Base-by-base conservation (phyloP, 208 protist species). In the Trypanosoma scelopori region DNA sequence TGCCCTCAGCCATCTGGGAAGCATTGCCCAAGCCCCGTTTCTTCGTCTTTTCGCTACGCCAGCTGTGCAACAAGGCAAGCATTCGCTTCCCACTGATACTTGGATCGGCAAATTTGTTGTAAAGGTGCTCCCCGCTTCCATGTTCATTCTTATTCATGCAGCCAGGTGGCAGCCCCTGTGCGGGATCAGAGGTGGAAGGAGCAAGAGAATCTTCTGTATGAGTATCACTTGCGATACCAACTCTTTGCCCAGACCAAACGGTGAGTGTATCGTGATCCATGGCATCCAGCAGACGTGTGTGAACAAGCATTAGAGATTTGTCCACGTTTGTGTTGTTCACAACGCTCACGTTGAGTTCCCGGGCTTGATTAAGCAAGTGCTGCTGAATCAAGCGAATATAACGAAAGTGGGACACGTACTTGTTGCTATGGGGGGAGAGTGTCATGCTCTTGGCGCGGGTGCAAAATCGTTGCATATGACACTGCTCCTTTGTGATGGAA, bases 311-410 rank as follows among this genome's bases (percentile, higher is more conserved):
- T 13, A 96, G 67, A 25, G 88, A 93, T 55, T 86, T 78, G 64
- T 98, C 94, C 2, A 97, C 71, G 69, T 93, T 96, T 1, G 90
- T 96, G 74, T 97, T 97, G 51, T 95, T 84, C 25, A 98, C 77
- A 43, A 85, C 78, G 45, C 81, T 77, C 18, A 95, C 74, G 22
- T 75, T 59, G 53, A 76, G 28, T 42, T 63, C 57, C 45, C 69
- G 70, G 22, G 81, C 82, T 58, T 70, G 64, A 51, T 79, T 53
- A 58, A 68, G 76, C 41, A 95, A 68, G 63, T 93, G 65, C 30
- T 76, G 41, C 63, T 97, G 93, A 64, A 98, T 98, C 25, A 69
- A 45, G 20, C 95, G 78, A 52, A 98, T 98, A 59, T 85, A 79
- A 3, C 74, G 62, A 69, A 98, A 94, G 61, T 93, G 80, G 58